phyloP scores from a whole-genome alignment of 345 rosid genomes.

The Eucalyptus paniculata region DNA sequence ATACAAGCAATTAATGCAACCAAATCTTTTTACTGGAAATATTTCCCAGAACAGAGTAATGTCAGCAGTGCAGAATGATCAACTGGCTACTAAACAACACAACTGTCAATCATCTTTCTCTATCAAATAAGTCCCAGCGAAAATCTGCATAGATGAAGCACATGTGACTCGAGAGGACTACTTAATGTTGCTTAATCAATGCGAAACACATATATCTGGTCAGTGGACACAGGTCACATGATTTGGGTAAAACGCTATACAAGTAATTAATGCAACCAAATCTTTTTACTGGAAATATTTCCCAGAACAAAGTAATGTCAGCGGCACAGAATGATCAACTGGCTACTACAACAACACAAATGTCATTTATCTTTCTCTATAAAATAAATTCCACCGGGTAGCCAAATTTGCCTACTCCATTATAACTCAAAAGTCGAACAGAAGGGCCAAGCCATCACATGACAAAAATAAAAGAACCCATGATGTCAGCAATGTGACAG shows the following conservation, averaged over 20 bases:
- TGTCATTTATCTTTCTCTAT: not conserved
- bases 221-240: not conserved
- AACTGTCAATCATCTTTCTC: not conserved
- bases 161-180: not conserved
- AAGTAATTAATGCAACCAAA: not conserved
- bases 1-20: not conserved
- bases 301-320: not conserved
- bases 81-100: not conserved
- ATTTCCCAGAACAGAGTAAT: not conserved
- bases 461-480: not conserved
- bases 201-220: not conserved
- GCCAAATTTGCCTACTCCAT: not conserved
- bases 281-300: not conserved
- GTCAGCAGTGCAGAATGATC: not conserved
- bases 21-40: not conserved
- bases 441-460: not conserved
- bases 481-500: not conserved
- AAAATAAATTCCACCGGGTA: not conserved
- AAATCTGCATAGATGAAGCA: not conserved
- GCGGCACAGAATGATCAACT: not conserved
- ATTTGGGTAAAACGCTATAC: not conserved
- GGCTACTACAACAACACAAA: not conserved
- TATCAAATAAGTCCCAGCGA: not conserved
- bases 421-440: not conserved
- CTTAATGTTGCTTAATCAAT: not conserved